Conservation (phyloP, 495 filamentous ascomycete species). For the Penicillium silybi region DNA sequence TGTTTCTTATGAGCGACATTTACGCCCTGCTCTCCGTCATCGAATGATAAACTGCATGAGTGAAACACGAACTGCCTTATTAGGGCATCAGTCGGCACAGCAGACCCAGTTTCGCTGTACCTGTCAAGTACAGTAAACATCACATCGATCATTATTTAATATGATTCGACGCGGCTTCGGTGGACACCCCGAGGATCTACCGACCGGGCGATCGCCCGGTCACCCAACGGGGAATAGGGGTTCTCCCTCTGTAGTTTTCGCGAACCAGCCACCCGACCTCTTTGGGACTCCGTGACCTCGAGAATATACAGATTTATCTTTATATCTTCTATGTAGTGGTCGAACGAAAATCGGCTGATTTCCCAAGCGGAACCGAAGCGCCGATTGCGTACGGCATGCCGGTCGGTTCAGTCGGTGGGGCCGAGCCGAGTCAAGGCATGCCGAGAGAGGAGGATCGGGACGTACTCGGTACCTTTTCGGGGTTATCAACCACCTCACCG, state of each 20-base stretch:
- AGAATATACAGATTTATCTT: too few species aligned
- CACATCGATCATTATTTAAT: slow-evolving; percentile 7
- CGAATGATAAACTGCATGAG: neutral
- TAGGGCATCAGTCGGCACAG: neutral
- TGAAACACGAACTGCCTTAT: neutral
- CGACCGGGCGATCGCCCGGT: slow-evolving; percentile 17
- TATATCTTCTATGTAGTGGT: too few species aligned
- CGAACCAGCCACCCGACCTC: neutral
- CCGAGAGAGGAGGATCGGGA: slow-evolving; percentile 16
- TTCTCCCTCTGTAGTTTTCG: neutral
- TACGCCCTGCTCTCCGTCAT: neutral
- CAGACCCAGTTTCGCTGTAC: neutral
- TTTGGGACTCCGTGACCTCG: too few species aligned
- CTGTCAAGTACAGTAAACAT: neutral
- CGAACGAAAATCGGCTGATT: neutral
- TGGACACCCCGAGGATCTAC: slow-evolving; percentile 16
- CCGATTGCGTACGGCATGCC: slow-evolving; percentile 11
- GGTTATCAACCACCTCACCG: slow-evolving; percentile 4
- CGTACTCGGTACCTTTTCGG: slow-evolving; percentile 21
- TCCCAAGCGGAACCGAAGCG: neutral
- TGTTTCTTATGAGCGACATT: neutral
- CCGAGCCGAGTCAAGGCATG: slow-evolving; percentile 15
- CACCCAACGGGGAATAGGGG: slow-evolving; percentile 12
- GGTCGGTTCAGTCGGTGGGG: slow-evolving; percentile 11
- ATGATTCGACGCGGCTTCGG: neutral